A percentile compares a stretch with the other conserved stretches of the same genome.
These are phyloP conservation scores for Celoporthe dispersa DNA, from an alignment of 2,329 filamentous ascomycete species.

Conservation along the genomic window DNA sequence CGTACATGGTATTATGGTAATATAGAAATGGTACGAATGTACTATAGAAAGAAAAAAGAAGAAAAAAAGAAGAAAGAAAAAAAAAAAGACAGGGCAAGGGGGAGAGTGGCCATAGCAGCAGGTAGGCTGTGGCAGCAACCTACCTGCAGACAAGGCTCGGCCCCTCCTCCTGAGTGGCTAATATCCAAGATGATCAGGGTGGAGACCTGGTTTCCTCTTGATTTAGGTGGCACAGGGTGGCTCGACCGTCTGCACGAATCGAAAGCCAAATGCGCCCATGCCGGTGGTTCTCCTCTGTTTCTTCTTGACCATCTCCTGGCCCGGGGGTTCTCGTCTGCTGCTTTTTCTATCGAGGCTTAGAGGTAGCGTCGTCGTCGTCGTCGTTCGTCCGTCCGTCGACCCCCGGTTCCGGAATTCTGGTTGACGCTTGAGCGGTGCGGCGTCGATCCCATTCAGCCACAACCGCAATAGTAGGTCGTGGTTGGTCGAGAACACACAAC, in stretches of 20 bases:
- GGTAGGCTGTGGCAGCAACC: background rate
- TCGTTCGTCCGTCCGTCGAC: background rate
- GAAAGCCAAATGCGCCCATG: background rate
- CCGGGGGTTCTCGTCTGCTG: too few species aligned
- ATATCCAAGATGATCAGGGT: background rate
- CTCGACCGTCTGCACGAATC: constrained; percentile 1
- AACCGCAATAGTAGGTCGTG: background rate
- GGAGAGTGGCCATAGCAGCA: background rate
- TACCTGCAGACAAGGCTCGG: background rate
- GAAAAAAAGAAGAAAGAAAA: background rate
- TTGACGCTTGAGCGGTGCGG: background rate
- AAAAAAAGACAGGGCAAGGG: background rate
- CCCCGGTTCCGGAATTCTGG: background rate
- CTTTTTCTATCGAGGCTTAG: background rate
- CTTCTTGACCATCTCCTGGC: too few species aligned
- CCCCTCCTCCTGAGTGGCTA: constrained; percentile 7
- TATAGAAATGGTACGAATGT: background rate
- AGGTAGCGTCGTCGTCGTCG: background rate
- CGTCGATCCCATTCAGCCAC: background rate
- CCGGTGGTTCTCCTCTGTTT: background rate
- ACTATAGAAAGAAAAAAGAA: background rate
- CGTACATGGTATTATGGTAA: background rate
- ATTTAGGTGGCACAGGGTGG: background rate
- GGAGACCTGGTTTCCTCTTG: constrained; percentile 7
- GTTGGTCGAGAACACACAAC: background rate